Conservation (phyloP, 2,329 filamentous ascomycete genomes). For the Geosmithia flava region DNA sequence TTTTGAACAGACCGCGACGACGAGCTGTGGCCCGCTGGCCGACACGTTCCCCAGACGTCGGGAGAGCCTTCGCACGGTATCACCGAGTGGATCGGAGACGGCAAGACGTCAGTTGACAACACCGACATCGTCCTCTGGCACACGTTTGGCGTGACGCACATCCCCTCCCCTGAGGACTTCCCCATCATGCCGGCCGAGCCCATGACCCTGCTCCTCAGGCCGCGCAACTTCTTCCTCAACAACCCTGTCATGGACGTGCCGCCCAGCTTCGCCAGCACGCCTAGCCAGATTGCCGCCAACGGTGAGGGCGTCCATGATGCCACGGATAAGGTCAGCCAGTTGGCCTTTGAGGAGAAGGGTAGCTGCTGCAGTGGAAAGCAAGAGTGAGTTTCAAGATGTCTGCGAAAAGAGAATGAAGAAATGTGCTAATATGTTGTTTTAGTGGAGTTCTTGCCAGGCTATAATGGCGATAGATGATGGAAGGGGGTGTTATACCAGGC, state of each 20-base stretch:
- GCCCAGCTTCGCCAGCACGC: slow-evolving; percentile 60
- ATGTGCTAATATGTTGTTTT: no score
- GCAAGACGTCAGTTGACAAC: slow-evolving; percentile 58
- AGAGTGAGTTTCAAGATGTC: no score
- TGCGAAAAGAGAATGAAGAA: no score
- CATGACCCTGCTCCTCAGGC: slow-evolving; percentile 67
- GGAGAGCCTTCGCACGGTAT: slow-evolving; percentile 56
- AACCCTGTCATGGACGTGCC: slow-evolving; percentile 76
- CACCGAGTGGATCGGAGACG: slow-evolving; percentile 62
- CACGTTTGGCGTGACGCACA: slow-evolving; percentile 81
- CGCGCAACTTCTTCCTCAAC: slow-evolving; percentile 69
- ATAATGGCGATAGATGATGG: no score
- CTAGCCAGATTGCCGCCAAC: slow-evolving; percentile 48
- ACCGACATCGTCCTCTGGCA: slow-evolving; percentile 87
- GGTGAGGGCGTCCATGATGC: slow-evolving; percentile 26
- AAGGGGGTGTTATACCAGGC: no score
- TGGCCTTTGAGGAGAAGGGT: slow-evolving; percentile 12
- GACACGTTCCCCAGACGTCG: slow-evolving; percentile 78
- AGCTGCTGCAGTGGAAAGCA: not conserved
- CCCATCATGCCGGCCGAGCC: slow-evolving; percentile 85
- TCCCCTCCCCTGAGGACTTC: slow-evolving; percentile 86
- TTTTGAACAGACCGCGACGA: slow-evolving; percentile 63
- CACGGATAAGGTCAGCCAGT: slow-evolving; percentile 33
- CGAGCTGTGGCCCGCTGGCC: slow-evolving; percentile 74
- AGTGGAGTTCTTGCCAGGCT: no score